Evolutionary conservation across 768 basidiomycete species (phyloP).

Genomic region (Boletus reticuloceps): DNA sequence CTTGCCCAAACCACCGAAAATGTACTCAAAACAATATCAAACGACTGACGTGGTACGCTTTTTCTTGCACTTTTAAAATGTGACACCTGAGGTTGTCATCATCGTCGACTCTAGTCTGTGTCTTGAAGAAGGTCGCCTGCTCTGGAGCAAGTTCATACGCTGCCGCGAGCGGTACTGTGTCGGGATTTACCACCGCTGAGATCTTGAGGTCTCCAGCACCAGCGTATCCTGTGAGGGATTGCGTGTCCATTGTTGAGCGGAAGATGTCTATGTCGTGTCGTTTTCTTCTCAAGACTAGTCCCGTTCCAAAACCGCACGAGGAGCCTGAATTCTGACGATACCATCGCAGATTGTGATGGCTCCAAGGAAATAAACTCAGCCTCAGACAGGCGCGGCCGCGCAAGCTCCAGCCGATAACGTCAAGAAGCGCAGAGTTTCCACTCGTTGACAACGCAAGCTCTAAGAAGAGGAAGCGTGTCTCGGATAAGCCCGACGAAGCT

Average conservation of each 20-base stretch:
- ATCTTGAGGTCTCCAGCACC: conserved; percentile 12
- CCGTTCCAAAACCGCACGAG: too few relatives aligned
- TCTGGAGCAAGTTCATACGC: conserved; percentile 8
- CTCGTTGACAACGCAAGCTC: conserved; percentile 11
- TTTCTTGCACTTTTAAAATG: conserved; percentile 29
- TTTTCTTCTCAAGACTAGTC: too few relatives aligned
- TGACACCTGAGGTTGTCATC: conserved; percentile 28
- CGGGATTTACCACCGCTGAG: not conserved
- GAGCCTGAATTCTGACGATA: not conserved
- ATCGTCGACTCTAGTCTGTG: conserved; percentile 27
- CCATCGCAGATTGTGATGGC: conserved; percentile 15
- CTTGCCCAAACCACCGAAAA: too few relatives aligned
- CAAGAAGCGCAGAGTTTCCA: conserved; percentile 20
- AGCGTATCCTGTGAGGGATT: not conserved
- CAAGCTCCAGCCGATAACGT: conserved; percentile 22
- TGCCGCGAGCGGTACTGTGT: not conserved
- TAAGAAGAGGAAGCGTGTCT: conserved; percentile 27
- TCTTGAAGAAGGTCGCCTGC: conserved; percentile 27
- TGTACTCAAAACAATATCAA: not conserved
- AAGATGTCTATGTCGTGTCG: too few relatives aligned
- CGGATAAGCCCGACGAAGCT: conserved; percentile 14
- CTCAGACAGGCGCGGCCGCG: conserved; percentile 7
- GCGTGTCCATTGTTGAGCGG: not conserved
- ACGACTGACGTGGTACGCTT: conserved; percentile 28
- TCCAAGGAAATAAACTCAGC: conserved; percentile 15